A percentile compares a stretch with the other conserved stretches of the same genome.
Evolutionary conservation across 176 grass and related monocot genomes (phyloP).

Genomic region (Zizania latifolia): DNA sequence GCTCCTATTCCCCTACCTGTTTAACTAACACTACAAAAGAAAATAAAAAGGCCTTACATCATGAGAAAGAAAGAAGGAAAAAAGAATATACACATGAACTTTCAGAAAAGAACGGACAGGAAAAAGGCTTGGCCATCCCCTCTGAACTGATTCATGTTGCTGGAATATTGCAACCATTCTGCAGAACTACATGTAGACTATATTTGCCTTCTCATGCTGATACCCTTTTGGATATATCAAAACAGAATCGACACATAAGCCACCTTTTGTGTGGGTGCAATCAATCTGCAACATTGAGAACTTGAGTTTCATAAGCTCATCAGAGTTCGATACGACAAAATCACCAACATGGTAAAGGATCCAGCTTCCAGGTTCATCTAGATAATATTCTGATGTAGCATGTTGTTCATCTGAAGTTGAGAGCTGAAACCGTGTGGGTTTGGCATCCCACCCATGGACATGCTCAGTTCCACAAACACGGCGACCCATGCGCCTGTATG

Average conservation of each 20-base stretch:
- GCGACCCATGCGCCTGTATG: constrained; percentile 63
- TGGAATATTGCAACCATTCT: not conserved
- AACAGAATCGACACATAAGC: constrained; percentile 75
- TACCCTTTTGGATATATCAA: constrained; percentile 66
- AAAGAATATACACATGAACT: constrained; percentile 38
- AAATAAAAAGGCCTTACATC: constrained; percentile 27
- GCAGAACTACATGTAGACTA: constrained; percentile 37
- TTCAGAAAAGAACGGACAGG: constrained; percentile 37
- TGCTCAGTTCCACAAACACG: constrained; percentile 65
- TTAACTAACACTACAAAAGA: constrained; percentile 43
- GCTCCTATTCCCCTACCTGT: constrained; percentile 8
- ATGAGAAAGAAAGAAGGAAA: constrained; percentile 17
- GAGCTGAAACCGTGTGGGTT: constrained; percentile 70
- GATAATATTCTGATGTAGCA: constrained; percentile 54
- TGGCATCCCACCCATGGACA: constrained; percentile 83
- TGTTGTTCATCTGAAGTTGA: constrained; percentile 74
- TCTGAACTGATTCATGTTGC: constrained; percentile 24
- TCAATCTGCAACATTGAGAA: constrained; percentile 98
- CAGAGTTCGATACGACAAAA: constrained; percentile 49
- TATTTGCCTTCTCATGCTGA: constrained; percentile 37
- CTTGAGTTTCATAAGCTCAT: constrained; percentile 58
- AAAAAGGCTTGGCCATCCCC: constrained; percentile 33
- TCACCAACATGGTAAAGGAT: constrained; percentile 83
- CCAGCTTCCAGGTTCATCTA: constrained; percentile 68
- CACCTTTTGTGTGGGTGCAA: constrained; percentile 91